These are phyloP conservation scores for Sutorius eximius DNA, from an alignment of 1,284 basidiomycete genomes.

Conservation along the genomic window DNA sequence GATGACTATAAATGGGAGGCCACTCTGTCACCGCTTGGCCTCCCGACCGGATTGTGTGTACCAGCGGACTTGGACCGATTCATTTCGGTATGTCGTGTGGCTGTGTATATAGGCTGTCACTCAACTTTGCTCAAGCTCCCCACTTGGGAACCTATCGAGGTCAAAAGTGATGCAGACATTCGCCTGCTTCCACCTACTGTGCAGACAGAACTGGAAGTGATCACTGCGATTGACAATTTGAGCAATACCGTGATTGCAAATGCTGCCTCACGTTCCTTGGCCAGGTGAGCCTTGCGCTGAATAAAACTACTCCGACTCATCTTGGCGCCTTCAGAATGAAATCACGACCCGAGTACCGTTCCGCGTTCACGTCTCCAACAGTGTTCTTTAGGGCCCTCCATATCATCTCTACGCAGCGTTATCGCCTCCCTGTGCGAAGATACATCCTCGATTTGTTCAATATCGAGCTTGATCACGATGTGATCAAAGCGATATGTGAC, in stretches of 20 bases:
- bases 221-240: slow-evolving; percentile 89
- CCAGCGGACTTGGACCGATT: slow-evolving; percentile 83
- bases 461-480: slow-evolving; percentile 64
- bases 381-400: slow-evolving; percentile 85
- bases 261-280: slow-evolving; percentile 83
- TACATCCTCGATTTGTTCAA: slow-evolving; percentile 95
- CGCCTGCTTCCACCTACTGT: slow-evolving; percentile 65
- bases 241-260: slow-evolving; percentile 96
- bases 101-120: neutral
- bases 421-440: slow-evolving; percentile 85
- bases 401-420: slow-evolving; percentile 84
- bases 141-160: slow-evolving; percentile 61
- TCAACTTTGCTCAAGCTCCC: slow-evolving; percentile 57
- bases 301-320: neutral
- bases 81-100: slow-evolving; percentile 58
- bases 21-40: slow-evolving; percentile 83
- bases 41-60: slow-evolving; percentile 88
- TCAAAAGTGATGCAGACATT: slow-evolving; percentile 45
- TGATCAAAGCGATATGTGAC: slow-evolving; percentile 53
- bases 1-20: slow-evolving; percentile 93
- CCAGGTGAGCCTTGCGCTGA: slow-evolving; percentile 53
- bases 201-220: slow-evolving; percentile 81
- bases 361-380: slow-evolving; percentile 74
- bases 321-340: slow-evolving; percentile 61
- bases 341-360: slow-evolving; percentile 70